Evolutionary conservation across 768 basidiomycete genomes (phyloP), one percentile per base, ranked within the genome.

Genomic region (Lactarius akahatsu): DNA sequence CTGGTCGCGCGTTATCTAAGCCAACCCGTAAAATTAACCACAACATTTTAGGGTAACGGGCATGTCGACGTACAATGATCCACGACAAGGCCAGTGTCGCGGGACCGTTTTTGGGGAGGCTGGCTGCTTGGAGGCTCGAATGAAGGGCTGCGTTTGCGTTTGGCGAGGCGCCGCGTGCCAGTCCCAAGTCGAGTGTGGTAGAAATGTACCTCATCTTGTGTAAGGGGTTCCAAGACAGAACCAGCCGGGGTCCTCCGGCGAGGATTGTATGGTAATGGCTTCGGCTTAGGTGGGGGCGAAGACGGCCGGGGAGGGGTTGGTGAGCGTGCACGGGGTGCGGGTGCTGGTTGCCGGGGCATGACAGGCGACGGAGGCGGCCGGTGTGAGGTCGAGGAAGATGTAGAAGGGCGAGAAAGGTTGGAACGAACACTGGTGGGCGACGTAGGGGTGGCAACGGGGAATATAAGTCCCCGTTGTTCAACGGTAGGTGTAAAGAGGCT

Each of bases 1-100:
- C 95, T 7, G 95, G 95, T 13, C 97, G 86, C 16, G 86, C 83
- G 76, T 99, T 98, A 77, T 99, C 96, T 97, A 70, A 34, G 55
- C 40, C 34, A 55, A 54, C 38, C 18, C 63, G 47, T 52, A 5
- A 61, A 43, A 58, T 45, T 47, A 55, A 59, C 6, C 50, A 41
- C 4, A 28, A 30, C 18, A 13, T 26, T 9, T 11, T 8, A 63
- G 47, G 26, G 59, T n/a, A 43, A 16, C 57, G 18, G 62, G 56
- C 54, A 28, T 72, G 43, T 57, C 61, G n/a, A 83, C 88, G 73
- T 72, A 89, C 92, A 94, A 74, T 94, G 93, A 45, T 89, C 77
- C 20, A 90, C 84, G 43, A 94, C 90, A 57, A 87, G 83, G 1
- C 82, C 86, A 1, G 88, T 85, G 73, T 93, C 90, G n/a, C 88